These are phyloP conservation scores for Stemphylium vesicarium DNA, from an alignment of 2,329 filamentous ascomycete genomes.

Conservation along the genomic window DNA sequence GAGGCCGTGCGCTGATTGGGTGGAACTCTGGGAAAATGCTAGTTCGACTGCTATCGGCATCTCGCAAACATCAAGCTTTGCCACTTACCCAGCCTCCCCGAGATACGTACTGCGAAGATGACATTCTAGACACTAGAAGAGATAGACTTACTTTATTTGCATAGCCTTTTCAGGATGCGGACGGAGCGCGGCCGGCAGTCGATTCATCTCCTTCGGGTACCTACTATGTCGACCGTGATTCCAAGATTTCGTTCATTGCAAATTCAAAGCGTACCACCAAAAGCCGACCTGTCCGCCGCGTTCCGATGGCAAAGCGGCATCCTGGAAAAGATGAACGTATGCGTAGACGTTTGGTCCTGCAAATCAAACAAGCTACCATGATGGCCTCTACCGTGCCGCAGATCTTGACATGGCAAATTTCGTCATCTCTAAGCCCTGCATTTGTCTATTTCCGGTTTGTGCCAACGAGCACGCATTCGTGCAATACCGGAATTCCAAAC, in stretches of 20 bases:
- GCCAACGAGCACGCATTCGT: slow-evolving; percentile 27
- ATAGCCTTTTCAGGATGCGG: neutral
- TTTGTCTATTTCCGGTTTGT: slow-evolving; percentile 2
- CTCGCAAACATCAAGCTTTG: slow-evolving; percentile 24
- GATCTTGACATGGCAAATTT: slow-evolving; percentile 1
- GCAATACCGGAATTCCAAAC: slow-evolving; percentile 9
- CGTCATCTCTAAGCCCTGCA: neutral
- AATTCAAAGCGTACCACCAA: neutral
- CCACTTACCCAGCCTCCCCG: slow-evolving; percentile 29
- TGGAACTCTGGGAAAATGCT: slow-evolving; percentile 27
- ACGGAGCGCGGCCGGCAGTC: slow-evolving; percentile 2
- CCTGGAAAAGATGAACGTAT: slow-evolving; percentile 4
- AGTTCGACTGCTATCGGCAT: slow-evolving; percentile 25
- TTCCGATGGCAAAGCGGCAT: slow-evolving; percentile 3
- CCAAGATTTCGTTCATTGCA: neutral
- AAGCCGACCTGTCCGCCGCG: neutral
- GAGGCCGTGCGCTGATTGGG: slow-evolving; percentile 41
- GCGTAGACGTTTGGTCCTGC: neutral
- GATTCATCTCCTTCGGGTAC: neutral
- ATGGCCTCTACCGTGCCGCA: neutral
- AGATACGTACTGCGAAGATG: slow-evolving; percentile 18
- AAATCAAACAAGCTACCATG: slow-evolving; percentile 11
- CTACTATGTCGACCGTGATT: neutral
- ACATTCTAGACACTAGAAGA: neutral
- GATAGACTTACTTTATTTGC: neutral